Evolutionary conservation across 352 stramenopile genomes (phyloP).

Genomic region (Bremia lactucae): DNA sequence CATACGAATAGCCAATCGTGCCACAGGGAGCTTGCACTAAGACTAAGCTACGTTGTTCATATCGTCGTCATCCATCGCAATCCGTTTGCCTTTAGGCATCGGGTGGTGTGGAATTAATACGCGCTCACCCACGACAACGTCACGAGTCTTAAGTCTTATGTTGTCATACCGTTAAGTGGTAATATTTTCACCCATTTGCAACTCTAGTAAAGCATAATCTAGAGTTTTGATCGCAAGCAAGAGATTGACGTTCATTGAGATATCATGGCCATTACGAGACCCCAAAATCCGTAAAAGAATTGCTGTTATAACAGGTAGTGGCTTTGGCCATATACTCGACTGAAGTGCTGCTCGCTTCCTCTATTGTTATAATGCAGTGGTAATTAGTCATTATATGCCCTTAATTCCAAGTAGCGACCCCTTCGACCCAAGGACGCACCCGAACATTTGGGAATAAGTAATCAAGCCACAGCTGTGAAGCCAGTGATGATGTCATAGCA

Average conservation of each 20-base stretch:
- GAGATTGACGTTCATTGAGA: slow-evolving; percentile 28
- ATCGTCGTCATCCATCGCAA: slow-evolving; percentile 37
- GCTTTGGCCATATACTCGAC: slow-evolving; percentile 51
- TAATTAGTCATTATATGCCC: slow-evolving; percentile 56
- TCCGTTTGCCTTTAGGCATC: slow-evolving; percentile 30
- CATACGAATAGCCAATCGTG: slow-evolving; percentile 33
- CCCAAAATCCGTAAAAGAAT: slow-evolving; percentile 9
- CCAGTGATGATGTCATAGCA: slow-evolving; percentile 25
- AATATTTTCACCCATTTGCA: slow-evolving; percentile 10
- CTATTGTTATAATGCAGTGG: slow-evolving; percentile 35
- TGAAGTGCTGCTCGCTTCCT: slow-evolving; percentile 23
- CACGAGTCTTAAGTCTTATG: slow-evolving; percentile 27
- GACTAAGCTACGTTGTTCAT: slow-evolving; percentile 26
- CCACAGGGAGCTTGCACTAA: slow-evolving; percentile 28
- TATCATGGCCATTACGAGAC: slow-evolving; percentile 21
- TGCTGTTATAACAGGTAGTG: slow-evolving; percentile 16
- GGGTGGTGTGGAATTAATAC: slow-evolving; percentile 50
- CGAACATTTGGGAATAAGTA: slow-evolving; percentile 10
- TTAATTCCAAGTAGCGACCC: slow-evolving; percentile 46
- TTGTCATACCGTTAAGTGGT: slow-evolving; percentile 34
- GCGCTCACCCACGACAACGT: slow-evolving; percentile 17
- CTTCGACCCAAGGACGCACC: slow-evolving; percentile 26
- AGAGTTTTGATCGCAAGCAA: slow-evolving; percentile 27
- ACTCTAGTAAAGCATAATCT: slow-evolving; percentile 49
- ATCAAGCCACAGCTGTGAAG: slow-evolving; percentile 16